These are phyloP conservation scores for Hericium alpestre DNA, from an alignment of 768 basidiomycete species.

Conservation along the genomic window DNA sequence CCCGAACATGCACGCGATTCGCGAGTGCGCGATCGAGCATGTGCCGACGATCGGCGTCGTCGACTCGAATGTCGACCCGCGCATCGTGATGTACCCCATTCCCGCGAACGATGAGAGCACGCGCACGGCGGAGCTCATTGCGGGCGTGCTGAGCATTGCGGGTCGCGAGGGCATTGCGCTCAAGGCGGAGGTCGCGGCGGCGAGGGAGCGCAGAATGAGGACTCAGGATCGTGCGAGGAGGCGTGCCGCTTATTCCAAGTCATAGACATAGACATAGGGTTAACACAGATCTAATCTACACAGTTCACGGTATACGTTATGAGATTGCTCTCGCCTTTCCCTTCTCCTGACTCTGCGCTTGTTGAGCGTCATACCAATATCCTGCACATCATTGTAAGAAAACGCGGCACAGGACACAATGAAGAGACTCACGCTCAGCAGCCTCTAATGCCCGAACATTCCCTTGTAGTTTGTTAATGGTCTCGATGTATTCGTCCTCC, in stretches of 20 bases:
- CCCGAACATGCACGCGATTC: constrained; percentile 73
- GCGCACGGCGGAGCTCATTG: constrained; percentile 82
- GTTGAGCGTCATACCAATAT: constrained; percentile 63
- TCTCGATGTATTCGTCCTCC: constrained; percentile 94
- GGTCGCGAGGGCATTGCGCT: constrained; percentile 64
- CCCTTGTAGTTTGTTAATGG: constrained; percentile 85
- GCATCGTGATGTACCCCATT: constrained; percentile 95
- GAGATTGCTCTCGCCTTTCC: neutral
- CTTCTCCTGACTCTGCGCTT: neutral
- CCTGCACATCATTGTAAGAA: constrained; percentile 30
- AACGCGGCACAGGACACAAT: neutral
- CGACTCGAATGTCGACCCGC: constrained; percentile 92
- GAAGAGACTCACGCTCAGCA: constrained; percentile 67
- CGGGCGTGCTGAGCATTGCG: constrained; percentile 84
- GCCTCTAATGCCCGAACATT: constrained; percentile 78
- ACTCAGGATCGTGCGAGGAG: neutral
- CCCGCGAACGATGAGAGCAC: constrained; percentile 96
- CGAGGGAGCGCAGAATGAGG: neutral
- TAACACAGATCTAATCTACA: neutral
- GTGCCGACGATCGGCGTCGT: constrained; percentile 91
- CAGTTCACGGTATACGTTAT: neutral
- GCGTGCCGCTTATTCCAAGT: neutral
- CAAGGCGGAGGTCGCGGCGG: constrained; percentile 19
- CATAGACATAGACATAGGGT: neutral
- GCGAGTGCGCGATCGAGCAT: constrained; percentile 82